Evolutionary conservation across 495 filamentous ascomycete genomes (phyloP), one percentile per base, ranked within the genome.

Genomic region (Immersiella caudata): DNA sequence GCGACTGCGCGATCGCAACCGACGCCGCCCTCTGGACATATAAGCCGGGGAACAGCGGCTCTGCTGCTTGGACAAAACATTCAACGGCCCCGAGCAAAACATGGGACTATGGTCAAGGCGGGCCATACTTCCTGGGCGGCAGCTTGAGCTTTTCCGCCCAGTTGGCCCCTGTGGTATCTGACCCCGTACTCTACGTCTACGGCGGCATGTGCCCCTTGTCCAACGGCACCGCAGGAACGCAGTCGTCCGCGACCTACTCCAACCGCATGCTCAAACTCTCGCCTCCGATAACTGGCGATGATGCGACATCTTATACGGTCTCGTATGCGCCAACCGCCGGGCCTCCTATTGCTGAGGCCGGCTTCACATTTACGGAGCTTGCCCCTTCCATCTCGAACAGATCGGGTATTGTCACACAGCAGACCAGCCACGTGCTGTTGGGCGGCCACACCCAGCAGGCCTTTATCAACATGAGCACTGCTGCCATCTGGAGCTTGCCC

Each of bases 401-500:
- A 64, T 87, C 86, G 0, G 85, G 83, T 27, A 77, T 80, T 3
- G 74, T 85, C 35, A 87, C 80, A 1, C 87, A 90, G 71, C 88
- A 93, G 73, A 88, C 88, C 59, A 88, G 88, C 61, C 94, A 91
- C 61, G 87, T 97, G 7, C 79, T 98, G 16, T 80, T 97, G 50
- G 94, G 94, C 14, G 94, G 94, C 0, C 92, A 97, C 74, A 97
- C 93, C 0, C 81, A 87, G 68, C 71, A 80, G 16, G 94, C 93
- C 0, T 97, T 97, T 70, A 87, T 97, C 74, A 96, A 97, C 74
- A 97, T 96, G 91, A 93, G 91, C 35, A 91, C 93, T 66, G 85
- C 94, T 9, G 94, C 94, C 0, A 79, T 98, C 1, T 97, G 93
- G 80, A 92, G 87, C 26, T 80, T 96, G 20, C 94, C 94, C 4